Conservation (phyloP, 1,284 basidiomycete genomes). For the Puccinia triticina region DNA sequence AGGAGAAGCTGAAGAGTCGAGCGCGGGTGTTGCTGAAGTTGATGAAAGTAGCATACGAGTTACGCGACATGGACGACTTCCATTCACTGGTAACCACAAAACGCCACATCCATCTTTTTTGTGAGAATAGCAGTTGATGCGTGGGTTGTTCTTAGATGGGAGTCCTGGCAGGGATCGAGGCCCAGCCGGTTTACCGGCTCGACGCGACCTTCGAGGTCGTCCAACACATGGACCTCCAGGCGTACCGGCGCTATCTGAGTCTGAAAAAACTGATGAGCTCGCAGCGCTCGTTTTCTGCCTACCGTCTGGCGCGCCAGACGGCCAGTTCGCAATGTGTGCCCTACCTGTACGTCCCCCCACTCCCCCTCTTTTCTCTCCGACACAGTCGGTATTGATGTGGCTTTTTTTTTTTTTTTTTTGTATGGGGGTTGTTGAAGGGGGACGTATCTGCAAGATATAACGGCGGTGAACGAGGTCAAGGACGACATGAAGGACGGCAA, state of each 20-base stretch:
- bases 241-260: constrained; percentile 56
- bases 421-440: too few relatives aligned
- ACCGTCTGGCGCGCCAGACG: constrained; percentile 57
- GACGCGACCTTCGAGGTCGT: constrained; percentile 55
- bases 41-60: constrained; percentile 55
- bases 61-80: constrained; percentile 58
- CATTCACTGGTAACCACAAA: constrained; percentile 54
- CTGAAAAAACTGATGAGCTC: constrained; percentile 58
- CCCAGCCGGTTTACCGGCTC: constrained; percentile 57
- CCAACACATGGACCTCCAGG: constrained; percentile 53
- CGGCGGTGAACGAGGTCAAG: constrained; percentile 57
- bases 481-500: constrained; percentile 57
- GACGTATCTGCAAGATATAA: constrained; percentile 59
- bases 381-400: neutral
- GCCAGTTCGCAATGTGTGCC: constrained; percentile 56
- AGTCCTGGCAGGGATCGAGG: constrained; percentile 58
- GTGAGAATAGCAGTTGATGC: neutral
- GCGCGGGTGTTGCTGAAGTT: constrained; percentile 57
- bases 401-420: neutral
- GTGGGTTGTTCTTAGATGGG: constrained; percentile 53
- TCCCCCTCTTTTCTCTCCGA: neutral
- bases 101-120: too few relatives aligned
- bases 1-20: constrained; percentile 55
- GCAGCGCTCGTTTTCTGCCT: constrained; percentile 56
- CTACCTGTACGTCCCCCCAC: constrained; percentile 55